phyloP scores from a whole-genome alignment of 2,329 filamentous ascomycete species.

The Diaporthe capsici region DNA sequence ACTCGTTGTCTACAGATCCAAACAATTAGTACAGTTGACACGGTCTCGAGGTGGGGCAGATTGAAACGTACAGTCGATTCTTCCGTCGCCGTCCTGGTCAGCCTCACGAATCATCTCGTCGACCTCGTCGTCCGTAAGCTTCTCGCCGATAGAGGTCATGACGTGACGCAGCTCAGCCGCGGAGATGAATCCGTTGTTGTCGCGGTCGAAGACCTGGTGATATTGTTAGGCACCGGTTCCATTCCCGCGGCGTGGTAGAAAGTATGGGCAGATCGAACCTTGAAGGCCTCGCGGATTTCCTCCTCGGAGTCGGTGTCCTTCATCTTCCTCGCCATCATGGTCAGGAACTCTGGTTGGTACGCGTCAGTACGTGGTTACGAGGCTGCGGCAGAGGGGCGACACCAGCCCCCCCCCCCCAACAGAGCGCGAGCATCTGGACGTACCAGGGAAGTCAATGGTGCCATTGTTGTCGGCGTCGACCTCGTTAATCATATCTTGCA shows the following conservation, averaged over 20 bases:
- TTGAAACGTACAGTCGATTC: constrained; percentile 81
- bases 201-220: constrained; percentile 81
- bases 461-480: constrained; percentile 94
- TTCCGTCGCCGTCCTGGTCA: constrained; percentile 89
- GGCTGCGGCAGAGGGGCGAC: neutral
- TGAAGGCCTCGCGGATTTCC: constrained; percentile 91
- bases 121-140: constrained; percentile 90
- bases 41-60: neutral
- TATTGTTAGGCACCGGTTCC: constrained; percentile 41
- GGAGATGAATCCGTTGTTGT: constrained; percentile 94
- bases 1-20: constrained; percentile 80
- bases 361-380: constrained; percentile 31
- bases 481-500: constrained; percentile 96
- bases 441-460: constrained; percentile 93
- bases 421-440: constrained; percentile 46
- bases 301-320: constrained; percentile 94
- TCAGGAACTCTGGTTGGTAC: constrained; percentile 79
- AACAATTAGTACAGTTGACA: neutral
- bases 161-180: constrained; percentile 90
- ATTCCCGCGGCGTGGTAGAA: neutral
- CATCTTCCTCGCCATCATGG: constrained; percentile 96
- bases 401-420: neutral
- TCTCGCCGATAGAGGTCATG: constrained; percentile 94
- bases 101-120: constrained; percentile 95
- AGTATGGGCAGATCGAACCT: constrained; percentile 63